Conservation (phyloP, 1,139 yeast genomes). For the Pichia sp. region DNA sequence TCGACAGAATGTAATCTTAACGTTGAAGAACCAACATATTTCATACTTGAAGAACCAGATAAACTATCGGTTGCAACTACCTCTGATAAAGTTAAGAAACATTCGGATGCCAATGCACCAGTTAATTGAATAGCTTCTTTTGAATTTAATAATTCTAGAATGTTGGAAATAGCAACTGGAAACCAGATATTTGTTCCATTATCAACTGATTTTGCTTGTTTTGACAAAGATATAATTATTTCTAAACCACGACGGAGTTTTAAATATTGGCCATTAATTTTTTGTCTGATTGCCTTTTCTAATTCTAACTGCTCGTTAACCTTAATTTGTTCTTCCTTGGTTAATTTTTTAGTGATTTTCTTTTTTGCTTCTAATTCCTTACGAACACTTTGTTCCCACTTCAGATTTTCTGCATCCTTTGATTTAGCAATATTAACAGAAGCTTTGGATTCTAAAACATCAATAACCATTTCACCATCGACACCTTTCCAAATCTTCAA, state of each 20-base stretch:
- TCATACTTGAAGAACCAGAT: conserved; percentile 22
- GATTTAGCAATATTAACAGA: conserved; percentile 27
- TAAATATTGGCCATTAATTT: conserved; percentile 37
- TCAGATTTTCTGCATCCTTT: conserved; percentile 75
- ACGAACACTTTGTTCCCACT: conserved; percentile 86
- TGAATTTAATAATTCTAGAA: conserved; percentile 38
- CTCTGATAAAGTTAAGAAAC: conserved; percentile 27
- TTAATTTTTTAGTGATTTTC: conserved; percentile 43
- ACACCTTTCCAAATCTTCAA: conserved; percentile 59
- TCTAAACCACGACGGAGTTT: conserved; percentile 46
- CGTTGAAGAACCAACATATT: conserved; percentile 53
- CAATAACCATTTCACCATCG: conserved; percentile 66
- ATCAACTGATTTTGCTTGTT: conserved; percentile 46
- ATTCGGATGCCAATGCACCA: conserved; percentile 30
- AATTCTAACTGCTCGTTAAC: conserved; percentile 55
- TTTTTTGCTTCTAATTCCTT: conserved; percentile 57
- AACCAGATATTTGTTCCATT: conserved; percentile 74
- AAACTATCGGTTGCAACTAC: conserved; percentile 22
- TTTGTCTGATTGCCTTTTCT: conserved; percentile 50
- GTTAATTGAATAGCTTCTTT: conserved; percentile 37
- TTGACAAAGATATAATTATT: conserved; percentile 47
- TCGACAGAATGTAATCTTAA: conserved; percentile 46
- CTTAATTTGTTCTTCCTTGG: conserved; percentile 68
- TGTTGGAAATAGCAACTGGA: conserved; percentile 49
- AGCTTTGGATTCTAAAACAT: conserved; percentile 58